These are phyloP conservation scores for Fusarium neocosmosporiellum DNA, from an alignment of 2,329 filamentous ascomycete genomes.

Conservation along the genomic window DNA sequence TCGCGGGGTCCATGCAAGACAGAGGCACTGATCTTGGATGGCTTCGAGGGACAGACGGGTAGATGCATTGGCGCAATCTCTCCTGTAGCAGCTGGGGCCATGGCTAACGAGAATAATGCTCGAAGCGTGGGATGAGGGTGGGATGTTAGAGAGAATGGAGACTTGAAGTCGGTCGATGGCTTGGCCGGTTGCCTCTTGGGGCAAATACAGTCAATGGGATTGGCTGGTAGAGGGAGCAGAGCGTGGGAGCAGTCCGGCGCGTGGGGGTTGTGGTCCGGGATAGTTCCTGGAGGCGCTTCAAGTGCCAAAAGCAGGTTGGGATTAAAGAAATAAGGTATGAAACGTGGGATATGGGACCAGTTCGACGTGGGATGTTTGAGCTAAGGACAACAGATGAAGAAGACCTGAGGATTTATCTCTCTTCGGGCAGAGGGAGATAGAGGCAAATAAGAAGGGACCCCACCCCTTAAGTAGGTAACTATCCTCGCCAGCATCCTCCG, in stretches of 20 bases:
- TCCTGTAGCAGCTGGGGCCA: conserved; percentile 63
- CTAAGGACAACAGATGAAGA: conserved; percentile 18
- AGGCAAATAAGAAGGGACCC: conserved; percentile 34
- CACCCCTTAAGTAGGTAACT: conserved; percentile 44
- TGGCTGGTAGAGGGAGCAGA: conserved; percentile 40
- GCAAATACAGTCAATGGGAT: conserved; percentile 41
- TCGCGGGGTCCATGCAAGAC: conserved; percentile 68
- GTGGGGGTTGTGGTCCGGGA: conserved; percentile 43
- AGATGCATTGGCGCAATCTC: conserved; percentile 58
- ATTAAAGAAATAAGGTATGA: conserved; percentile 23
- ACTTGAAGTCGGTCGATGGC: conserved; percentile 42
- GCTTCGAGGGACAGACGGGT: conserved; percentile 54
- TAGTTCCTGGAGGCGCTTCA: conserved; percentile 39
- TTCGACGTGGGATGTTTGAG: conserved; percentile 27
- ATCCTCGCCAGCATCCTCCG: conserved; percentile 31
- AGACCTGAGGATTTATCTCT: conserved; percentile 26
- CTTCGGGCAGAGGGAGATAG: conserved; percentile 19
- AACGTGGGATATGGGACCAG: conserved; percentile 23
- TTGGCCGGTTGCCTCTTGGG: conserved; percentile 49
- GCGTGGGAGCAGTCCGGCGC: conserved; percentile 42
- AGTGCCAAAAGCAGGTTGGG: conserved; percentile 30
- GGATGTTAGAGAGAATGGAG: conserved; percentile 45
- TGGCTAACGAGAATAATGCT: conserved; percentile 44
- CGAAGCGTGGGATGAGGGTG: conserved; percentile 73
- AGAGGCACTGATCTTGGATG: conserved; percentile 61